Evolutionary conservation across 164 flowering plant genomes (phyloP).

Genomic region (Vitis rupestris): DNA sequence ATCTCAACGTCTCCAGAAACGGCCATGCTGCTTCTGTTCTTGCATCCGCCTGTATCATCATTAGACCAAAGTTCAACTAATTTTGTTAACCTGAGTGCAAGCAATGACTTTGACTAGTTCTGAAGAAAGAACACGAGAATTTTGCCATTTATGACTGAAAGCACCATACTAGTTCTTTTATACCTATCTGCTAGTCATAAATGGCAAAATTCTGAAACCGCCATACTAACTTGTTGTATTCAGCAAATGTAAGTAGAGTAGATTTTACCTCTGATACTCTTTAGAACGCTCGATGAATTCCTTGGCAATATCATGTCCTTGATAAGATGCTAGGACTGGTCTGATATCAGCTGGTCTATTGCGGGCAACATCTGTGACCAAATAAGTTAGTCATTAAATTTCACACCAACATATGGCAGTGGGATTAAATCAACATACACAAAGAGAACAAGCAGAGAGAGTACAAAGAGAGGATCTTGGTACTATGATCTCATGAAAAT

Average conservation of each 20-base stretch:
- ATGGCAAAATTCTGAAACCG: too few relatives aligned
- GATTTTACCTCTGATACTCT: slow-evolving; percentile 69
- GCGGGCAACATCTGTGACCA: slow-evolving; percentile 69
- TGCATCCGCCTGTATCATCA: slow-evolving; percentile 59
- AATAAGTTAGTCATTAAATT: too few relatives aligned
- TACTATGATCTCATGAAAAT: neutral
- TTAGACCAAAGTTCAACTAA: neutral
- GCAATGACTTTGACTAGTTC: too few relatives aligned
- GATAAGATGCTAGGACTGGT: slow-evolving; percentile 73
- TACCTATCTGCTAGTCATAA: too few relatives aligned
- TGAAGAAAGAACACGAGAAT: too few relatives aligned
- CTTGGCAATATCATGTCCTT: slow-evolving; percentile 68
- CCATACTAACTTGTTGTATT: too few relatives aligned
- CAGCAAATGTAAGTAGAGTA: neutral
- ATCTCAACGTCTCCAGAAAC: slow-evolving; percentile 49
- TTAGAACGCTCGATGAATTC: slow-evolving; percentile 83
- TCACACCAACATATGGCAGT: too few relatives aligned
- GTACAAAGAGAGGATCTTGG: neutral
- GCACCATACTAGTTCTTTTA: too few relatives aligned
- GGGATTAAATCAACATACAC: neutral
- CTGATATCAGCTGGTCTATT: slow-evolving; percentile 83
- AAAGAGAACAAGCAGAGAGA: neutral
- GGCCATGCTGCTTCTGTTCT: slow-evolving; percentile 62
- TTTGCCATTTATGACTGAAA: too few relatives aligned
- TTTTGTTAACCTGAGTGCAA: too few relatives aligned